Base-by-base conservation (phyloP, 805 yeast genomes). In the Saturnispora mendoncae region DNA sequence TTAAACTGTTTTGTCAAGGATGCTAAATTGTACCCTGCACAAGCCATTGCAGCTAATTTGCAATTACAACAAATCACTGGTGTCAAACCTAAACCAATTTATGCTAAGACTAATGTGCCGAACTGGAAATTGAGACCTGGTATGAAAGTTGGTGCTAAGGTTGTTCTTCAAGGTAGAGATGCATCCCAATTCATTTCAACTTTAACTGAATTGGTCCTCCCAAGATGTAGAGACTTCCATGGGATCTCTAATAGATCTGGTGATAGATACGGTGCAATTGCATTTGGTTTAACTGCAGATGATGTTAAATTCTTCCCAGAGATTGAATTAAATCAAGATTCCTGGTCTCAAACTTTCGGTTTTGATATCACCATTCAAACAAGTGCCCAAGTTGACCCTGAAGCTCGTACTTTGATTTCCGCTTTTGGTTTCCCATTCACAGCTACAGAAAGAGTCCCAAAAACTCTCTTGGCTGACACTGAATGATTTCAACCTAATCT, bases 21-120 rank as follows among this genome's bases (percentile, higher is more conserved):
- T 33, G 85, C 92, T 6, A 75, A 74, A 50, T 78, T 74, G 43
- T 77, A 80, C 52, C 72, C 78, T 33, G 79, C 86, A 64, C 68
- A 78, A 46, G 84, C 86, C 24, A 74, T 87, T 42, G 72, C 87
- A 26, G 85, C 94, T 9, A 68, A 76, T 39, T 69, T 85, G 45
- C 90, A 84, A 63, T 58, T 92, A 44, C 94, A 92, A 53, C 97
- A 90, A 60, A 83, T 92, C 54, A 90, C 98, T n/a, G 95, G 95
- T 46, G 77, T 72, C 46, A 84, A 86, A 60, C 87, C 97, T 29
- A 66, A 69, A 46, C 72, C 81, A 19, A 66, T 86, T 14, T 83
- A 68, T 56, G 81, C 94, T 32, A 82, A 76, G 55, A 71, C 84
- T 8, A 86, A 86, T 62, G 84, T 85, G 26, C 81, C 88, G 41